Conservation (phyloP, 768 basidiomycete species). For the Grammothele lineata region DNA sequence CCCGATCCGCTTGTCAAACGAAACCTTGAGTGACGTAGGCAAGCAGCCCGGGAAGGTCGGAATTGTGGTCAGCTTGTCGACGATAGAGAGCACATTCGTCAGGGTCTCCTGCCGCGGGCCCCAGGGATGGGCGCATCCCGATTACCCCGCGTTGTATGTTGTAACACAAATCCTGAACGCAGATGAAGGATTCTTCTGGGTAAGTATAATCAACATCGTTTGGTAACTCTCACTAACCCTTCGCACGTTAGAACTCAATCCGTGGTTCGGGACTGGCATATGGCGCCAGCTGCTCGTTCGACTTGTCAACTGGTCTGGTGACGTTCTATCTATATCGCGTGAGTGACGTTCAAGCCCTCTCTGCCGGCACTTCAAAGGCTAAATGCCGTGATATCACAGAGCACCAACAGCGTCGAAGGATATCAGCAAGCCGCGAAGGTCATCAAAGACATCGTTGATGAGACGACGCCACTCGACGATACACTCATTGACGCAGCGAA, state of each 20-base stretch:
- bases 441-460: conserved; percentile 73
- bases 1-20: too few species aligned
- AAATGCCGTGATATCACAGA: conserved; percentile 39
- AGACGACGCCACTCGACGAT: conserved; percentile 71
- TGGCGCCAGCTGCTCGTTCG: conserved; percentile 68
- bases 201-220: conserved; percentile 32
- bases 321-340: conserved; percentile 37
- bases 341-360: too few species aligned
- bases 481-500: conserved; percentile 86
- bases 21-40: conserved; percentile 40
- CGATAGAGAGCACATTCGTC: conserved; percentile 92
- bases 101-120: conserved; percentile 74
- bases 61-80: conserved; percentile 80
- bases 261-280: conserved; percentile 93
- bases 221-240: conserved; percentile 1
- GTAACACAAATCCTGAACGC: conserved; percentile 85
- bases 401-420: conserved; percentile 72
- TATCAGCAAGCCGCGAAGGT: conserved; percentile 76
- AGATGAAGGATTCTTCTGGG: conserved; percentile 92
- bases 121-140: conserved; percentile 72
- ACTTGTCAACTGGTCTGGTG: conserved; percentile 72
- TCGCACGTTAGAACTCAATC: conserved; percentile 59
- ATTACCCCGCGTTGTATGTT: conserved; percentile 75
- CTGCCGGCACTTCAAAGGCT: not conserved
- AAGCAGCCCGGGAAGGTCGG: conserved; percentile 68